These are phyloP conservation scores for Ceratocystiopsis minuta DNA, from an alignment of 2,329 filamentous ascomycete genomes.

Conservation along the genomic window DNA sequence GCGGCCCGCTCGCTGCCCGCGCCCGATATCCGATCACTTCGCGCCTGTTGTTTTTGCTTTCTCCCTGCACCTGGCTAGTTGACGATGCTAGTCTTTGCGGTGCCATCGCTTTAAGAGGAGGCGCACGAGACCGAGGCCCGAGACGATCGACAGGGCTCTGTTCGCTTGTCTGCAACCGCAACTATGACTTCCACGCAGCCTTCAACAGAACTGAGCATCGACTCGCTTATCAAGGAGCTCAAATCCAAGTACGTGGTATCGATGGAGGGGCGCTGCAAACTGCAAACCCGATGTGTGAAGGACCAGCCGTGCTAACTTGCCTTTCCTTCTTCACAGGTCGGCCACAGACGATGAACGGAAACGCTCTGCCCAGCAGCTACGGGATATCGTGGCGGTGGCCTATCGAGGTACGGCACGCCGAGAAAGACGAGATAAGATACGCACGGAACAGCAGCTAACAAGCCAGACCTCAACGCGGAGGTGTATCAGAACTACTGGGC, in stretches of 20 bases:
- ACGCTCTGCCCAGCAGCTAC: slow-evolving; percentile 35
- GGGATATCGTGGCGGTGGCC: slow-evolving; percentile 35
- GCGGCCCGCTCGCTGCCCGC: no score
- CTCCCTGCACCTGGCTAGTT: neutral
- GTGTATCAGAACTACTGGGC: slow-evolving; percentile 49
- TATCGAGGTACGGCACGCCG: slow-evolving; percentile 30
- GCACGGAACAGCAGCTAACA: neutral
- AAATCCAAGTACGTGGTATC: slow-evolving; percentile 28
- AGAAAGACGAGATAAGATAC: neutral
- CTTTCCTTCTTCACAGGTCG: slow-evolving; percentile 11
- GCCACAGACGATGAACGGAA: slow-evolving; percentile 29
- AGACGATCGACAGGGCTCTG: no score
- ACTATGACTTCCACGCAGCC: slow-evolving; percentile 9
- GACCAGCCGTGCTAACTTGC: slow-evolving; percentile 1
- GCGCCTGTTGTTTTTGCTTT: no score
- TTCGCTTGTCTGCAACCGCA: slow-evolving; percentile 1
- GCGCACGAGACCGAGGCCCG: neutral
- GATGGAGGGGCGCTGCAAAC: neutral
- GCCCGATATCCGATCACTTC: no score
- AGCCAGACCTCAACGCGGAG: slow-evolving; percentile 58
- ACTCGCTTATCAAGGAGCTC: slow-evolving; percentile 35
- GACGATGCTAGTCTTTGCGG: slow-evolving; percentile 8
- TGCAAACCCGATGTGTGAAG: no score
- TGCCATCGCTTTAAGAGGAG: slow-evolving; percentile 8
- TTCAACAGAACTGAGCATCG: slow-evolving; percentile 36